phyloP scores from a whole-genome alignment of 2,329 filamentous ascomycete species.

The Pseudonectria buxi region DNA sequence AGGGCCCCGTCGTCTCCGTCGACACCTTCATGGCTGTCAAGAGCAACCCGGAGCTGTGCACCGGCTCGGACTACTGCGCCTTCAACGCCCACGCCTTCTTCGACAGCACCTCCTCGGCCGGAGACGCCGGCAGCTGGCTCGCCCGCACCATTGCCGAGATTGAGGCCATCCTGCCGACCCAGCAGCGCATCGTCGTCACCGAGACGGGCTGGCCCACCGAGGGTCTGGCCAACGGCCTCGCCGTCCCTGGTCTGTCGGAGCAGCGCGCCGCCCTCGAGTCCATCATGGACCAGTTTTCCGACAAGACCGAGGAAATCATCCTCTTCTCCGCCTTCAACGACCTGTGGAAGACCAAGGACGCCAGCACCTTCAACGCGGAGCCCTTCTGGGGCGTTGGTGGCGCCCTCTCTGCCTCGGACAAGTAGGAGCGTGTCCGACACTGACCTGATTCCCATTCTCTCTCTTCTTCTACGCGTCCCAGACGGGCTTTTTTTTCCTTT shows the following conservation, averaged over 20 bases:
- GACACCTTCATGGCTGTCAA: slow-evolving; percentile 70
- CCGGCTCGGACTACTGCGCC: slow-evolving; percentile 69
- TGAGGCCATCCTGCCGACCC: slow-evolving; percentile 33
- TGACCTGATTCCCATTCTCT: no score
- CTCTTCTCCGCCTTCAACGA: slow-evolving; percentile 78
- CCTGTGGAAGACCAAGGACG: slow-evolving; percentile 63
- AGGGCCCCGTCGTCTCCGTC: slow-evolving; percentile 68
- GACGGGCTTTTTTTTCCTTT: no score
- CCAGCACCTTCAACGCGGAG: slow-evolving; percentile 62
- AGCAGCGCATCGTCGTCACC: slow-evolving; percentile 64
- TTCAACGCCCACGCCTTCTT: slow-evolving; percentile 84
- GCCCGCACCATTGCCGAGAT: slow-evolving; percentile 44
- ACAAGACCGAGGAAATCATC: slow-evolving; percentile 48
- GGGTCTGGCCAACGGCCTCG: slow-evolving; percentile 57
- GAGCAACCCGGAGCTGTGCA: slow-evolving; percentile 61
- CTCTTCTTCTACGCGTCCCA: no score
- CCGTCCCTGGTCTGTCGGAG: slow-evolving; percentile 61
- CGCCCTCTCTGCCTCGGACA: slow-evolving; percentile 16
- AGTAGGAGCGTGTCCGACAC: slow-evolving; percentile 1
- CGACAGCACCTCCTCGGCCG: slow-evolving; percentile 54
- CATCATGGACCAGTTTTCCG: slow-evolving; percentile 53
- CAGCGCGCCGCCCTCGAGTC: slow-evolving; percentile 60
- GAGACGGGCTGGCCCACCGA: slow-evolving; percentile 79
- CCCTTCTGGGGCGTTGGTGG: slow-evolving; percentile 64
- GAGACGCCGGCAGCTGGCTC: slow-evolving; percentile 62